Evolutionary conservation across 2,329 filamentous ascomycete species (phyloP), one percentile per base, ranked within the genome.

Genomic region (Alternaria ventricosa): DNA sequence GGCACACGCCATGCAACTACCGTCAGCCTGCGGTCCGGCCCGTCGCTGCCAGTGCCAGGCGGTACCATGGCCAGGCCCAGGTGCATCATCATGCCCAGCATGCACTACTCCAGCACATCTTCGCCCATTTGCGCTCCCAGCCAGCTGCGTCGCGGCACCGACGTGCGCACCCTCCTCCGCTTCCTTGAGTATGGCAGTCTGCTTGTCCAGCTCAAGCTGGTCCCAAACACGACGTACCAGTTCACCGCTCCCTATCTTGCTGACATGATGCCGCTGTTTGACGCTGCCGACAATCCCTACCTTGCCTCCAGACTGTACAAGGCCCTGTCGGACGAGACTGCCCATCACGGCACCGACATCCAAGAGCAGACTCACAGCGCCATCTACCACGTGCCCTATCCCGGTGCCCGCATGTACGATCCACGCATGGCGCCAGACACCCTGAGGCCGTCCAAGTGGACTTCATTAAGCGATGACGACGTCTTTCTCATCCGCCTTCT

Each of bases 361-460:
- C 20, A 49, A 7, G 22, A 55, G 33, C 57, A 53, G 6, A 43
- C n/a, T 11, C 18, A 47, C 49, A 11, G 43, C 5, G 41, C 55
- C 7, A 50, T 49, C 25, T 60, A 56, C 45, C 18, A 41, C 18
- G 18, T 64, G 23, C 61, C 61, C 10, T 61, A 53, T 27, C 30
- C 36, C 12, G 28, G 49, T 8, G 53, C 47, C 25, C 47, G 47
- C n/a, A 63, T 69, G 27, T 25, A 63, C 22, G 64, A 67, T 54
- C 27, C 20, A 6, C 54, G 47, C n/a, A 27, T 69, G 15, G 25
- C 22, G 6, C 36, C 57, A 10, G 28, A 60, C 1, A 6, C 30
- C 1, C 36, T 64, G 36, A 58, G 36, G 18, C 53, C 57, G 3
- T 65, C 61, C 10, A 55, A 28, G 8, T 69, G 64, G 64, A 67